A percentile compares a stretch with the other conserved stretches of the same genome.
Conservation (phyloP, 73 alveolate species). For the Tetrahymena thermophila region DNA sequence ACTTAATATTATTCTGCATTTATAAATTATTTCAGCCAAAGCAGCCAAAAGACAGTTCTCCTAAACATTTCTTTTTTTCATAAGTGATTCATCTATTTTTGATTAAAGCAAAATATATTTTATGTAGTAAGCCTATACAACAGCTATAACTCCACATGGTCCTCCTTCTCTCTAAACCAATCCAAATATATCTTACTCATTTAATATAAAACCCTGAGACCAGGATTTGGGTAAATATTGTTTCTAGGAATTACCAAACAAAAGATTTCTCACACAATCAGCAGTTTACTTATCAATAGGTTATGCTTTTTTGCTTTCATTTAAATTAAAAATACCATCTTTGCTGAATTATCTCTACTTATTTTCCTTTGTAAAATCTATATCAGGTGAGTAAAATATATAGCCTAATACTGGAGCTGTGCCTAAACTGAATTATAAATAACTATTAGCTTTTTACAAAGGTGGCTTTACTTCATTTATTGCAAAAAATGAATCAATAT, state of each 20-base stretch:
- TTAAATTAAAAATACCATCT: background rate
- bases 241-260: background rate
- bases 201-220: background rate
- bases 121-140: background rate
- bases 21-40: background rate
- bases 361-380: background rate
- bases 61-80: background rate
- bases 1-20: background rate
- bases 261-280: background rate
- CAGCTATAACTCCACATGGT: background rate
- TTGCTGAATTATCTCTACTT: background rate
- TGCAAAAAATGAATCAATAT: background rate
- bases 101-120: background rate
- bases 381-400: background rate
- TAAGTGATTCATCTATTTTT: background rate
- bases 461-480: background rate
- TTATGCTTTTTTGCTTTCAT: background rate
- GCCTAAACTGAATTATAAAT: background rate
- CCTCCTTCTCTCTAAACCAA: background rate
- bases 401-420: background rate
- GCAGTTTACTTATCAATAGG: background rate
- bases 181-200: background rate
- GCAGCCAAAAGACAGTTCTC: background rate
- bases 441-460: background rate
- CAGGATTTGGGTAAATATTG: background rate